Conservation (phyloP, 768 basidiomycete species). For the Clitopilus hobsonii region DNA sequence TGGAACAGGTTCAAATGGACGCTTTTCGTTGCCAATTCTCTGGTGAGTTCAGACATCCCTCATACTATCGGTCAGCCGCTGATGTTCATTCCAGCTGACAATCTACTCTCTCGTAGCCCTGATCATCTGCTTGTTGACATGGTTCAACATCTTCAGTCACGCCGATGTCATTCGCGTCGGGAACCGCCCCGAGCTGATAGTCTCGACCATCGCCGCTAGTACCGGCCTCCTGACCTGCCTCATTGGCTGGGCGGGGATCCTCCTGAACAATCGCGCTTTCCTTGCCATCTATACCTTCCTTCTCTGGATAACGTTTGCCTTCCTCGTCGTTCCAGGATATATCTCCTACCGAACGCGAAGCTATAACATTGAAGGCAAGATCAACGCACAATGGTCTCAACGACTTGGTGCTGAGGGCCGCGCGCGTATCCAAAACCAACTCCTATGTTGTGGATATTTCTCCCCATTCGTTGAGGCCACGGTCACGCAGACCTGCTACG, state of each 20-base stretch:
- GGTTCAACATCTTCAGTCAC: slow-evolving; percentile 70
- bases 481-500: slow-evolving; percentile 66
- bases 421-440: slow-evolving; percentile 66
- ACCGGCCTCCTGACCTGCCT: slow-evolving; percentile 61
- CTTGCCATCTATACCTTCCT: slow-evolving; percentile 75
- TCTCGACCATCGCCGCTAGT: slow-evolving; percentile 65
- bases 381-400: slow-evolving; percentile 72
- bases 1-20: slow-evolving; percentile 89
- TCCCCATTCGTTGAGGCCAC: slow-evolving; percentile 78
- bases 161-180: slow-evolving; percentile 71
- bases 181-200: slow-evolving; percentile 60
- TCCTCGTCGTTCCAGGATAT: slow-evolving; percentile 76
- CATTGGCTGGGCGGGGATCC: slow-evolving; percentile 77
- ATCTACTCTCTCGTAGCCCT: slow-evolving; percentile 56
- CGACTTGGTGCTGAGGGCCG: slow-evolving; percentile 53
- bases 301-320: slow-evolving; percentile 69
- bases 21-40: slow-evolving; percentile 59
- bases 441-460: slow-evolving; percentile 78
- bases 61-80: not conserved
- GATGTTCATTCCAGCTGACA: slow-evolving; percentile 31
- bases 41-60: slow-evolving; percentile 23
- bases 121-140: slow-evolving; percentile 63
- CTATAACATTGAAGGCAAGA: slow-evolving; percentile 66
- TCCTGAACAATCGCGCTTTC: slow-evolving; percentile 84
- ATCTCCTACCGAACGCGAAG: slow-evolving; percentile 65